Conservation (phyloP, 2,329 filamentous ascomycete species). For the Colletotrichum neosansevieriae region DNA sequence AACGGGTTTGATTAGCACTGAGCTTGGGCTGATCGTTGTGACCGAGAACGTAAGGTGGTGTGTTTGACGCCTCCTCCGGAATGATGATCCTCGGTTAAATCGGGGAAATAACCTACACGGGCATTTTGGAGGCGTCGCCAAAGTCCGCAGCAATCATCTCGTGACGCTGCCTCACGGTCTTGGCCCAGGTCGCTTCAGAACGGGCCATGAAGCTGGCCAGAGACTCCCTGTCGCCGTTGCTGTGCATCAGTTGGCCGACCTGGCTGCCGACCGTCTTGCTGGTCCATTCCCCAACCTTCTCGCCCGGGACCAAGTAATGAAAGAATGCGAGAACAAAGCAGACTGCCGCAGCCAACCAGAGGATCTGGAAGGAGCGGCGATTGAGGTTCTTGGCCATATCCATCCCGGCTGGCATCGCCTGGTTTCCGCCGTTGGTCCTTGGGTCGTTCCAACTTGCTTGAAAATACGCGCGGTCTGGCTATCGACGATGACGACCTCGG, state of each 20-base stretch:
- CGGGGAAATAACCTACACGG: slow-evolving; percentile 34
- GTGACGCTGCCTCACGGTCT: slow-evolving; percentile 48
- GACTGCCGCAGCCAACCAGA: slow-evolving; percentile 43
- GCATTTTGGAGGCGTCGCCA: slow-evolving; percentile 44
- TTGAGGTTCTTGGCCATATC: background rate
- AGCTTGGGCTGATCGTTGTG: background rate
- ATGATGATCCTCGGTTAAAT: too few relatives aligned
- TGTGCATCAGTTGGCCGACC: background rate
- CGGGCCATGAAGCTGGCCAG: slow-evolving; percentile 40
- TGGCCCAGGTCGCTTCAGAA: slow-evolving; percentile 45
- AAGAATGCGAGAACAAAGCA: slow-evolving; percentile 44
- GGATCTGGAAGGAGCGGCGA: slow-evolving; percentile 40
- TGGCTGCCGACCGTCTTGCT: slow-evolving; percentile 37
- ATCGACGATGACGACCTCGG: too few relatives aligned
- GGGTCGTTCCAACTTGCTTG: too few relatives aligned
- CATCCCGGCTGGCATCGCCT: too few relatives aligned
- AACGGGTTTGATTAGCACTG: background rate
- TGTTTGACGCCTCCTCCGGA: too few relatives aligned
- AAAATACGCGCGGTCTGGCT: too few relatives aligned
- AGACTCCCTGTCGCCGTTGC: slow-evolving; percentile 17
- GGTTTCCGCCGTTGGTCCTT: too few relatives aligned
- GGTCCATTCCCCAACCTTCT: slow-evolving; percentile 43
- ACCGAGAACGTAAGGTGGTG: too few relatives aligned
- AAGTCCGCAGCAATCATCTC: slow-evolving; percentile 44
- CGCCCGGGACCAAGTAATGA: slow-evolving; percentile 41